Evolutionary conservation across 768 basidiomycete genomes (phyloP), one percentile per base, ranked within the genome.

Genomic region (Rhodocollybia butyracea): DNA sequence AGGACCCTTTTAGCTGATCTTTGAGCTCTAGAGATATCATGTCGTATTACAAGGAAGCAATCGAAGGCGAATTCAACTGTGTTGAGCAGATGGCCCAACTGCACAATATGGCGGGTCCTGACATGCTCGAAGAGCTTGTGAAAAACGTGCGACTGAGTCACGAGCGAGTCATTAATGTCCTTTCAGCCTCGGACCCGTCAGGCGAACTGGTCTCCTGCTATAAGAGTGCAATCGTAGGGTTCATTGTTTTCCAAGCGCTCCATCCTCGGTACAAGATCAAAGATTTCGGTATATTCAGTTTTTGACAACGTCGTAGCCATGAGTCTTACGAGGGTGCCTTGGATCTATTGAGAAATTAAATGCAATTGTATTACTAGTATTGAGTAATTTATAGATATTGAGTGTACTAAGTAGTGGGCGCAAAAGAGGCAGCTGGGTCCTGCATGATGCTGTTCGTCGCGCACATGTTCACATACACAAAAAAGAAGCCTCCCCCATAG

Each of bases 31-130:
- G 58, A 2, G 58, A 59, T 30, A 59, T 59, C 50, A 47, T 59
- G 50, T 59, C 58, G 22, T 59, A 59, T 45, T 56, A 59, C 48
- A 59, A 59, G 40, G 58, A 59, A 29, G 43, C 58, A 24, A 39
- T 59, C 24, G 58, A 40, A n/a, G 58, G 58, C 38, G 58, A 56
- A 36, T 59, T 59, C 46, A 59, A 56, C 38, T 54, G 58, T 19
- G 58, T 59, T 13, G 50, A 59, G 29, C 58, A 59, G 36, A 38
- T 40, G 29, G 54, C 58, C 11, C 55, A 56, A 22, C 13, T 56
- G 5, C 50, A 46, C 2, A 43, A 38, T 2, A 15, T 52, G 38
- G 41, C 34, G 3, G 58, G 55, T 3, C 36, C 54, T 1, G 55
- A 59, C 2, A 56, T 59, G 58, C 38, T 59, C 24, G 54, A 41